Base-by-base conservation (phyloP, 2,329 filamentous ascomycete genomes). In the Aspergillus amoenus region DNA sequence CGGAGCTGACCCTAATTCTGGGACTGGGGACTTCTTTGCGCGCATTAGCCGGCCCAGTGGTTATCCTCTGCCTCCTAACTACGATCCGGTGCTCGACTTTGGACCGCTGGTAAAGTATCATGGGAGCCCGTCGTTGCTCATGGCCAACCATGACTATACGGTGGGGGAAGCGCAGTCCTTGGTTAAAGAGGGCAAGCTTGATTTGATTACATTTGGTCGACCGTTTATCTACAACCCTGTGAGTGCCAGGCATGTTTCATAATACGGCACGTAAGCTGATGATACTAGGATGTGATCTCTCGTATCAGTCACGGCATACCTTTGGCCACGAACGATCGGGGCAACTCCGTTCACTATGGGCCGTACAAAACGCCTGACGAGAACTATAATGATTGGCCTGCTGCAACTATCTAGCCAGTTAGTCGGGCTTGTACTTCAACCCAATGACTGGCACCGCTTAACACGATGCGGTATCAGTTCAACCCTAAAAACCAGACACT, bases 171-270 rank as follows among this genome's bases (percentile, higher is more conserved):
- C 67, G 5, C 50, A 65, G 8, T n/a, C 42, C 11, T 45, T 67
- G 11, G 39, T 66, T 2, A 34, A 40, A 30, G 43, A 62, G 13
- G 60, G 46, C 4, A 62, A 60, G 55, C 61, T 68, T 37, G 66
- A 69, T 55, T 11, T 66, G 40, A 56, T 67, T 15, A 52, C 52
- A 9, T 65, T 69, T 55, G 66, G 59, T 5, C 44, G 64, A 13
- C 60, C 65, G 12, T 69, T 66, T 39, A 66, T 69, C 6, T 64
- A 56, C 47, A 67, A 67, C 22, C 62, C 63, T 13, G 64, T 68
- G 39, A 27, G 21, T 21, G 3, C 3, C 21, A 4, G 21, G 21
- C 3, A 4, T 4, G 21, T 21, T 21, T 21, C 3, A 21, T 21
- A 21, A 21, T 21, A 3, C 3, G 4, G 21, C 2, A 21, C 3